A percentile compares a stretch with the other conserved stretches of the same genome.
Conservation (phyloP, 2,329 filamentous ascomycete species). For the Botrytis tulipae region DNA sequence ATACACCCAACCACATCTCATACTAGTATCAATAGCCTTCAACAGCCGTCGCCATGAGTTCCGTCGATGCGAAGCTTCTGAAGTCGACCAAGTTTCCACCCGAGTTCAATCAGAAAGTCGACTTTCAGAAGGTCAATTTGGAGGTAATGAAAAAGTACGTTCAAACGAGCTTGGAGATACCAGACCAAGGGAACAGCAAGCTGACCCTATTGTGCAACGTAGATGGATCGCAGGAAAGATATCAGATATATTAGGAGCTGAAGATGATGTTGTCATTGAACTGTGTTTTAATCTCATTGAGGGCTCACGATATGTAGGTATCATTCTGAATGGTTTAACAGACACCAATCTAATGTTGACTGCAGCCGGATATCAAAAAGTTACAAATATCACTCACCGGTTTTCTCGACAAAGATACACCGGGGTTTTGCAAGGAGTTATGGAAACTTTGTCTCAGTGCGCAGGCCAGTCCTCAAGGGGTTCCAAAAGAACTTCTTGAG, state of each 20-base stretch:
- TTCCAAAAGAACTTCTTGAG: constrained; percentile 90
- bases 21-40: not conserved
- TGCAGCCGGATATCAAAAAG: constrained; percentile 89
- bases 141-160: constrained; percentile 96
- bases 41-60: constrained; percentile 57
- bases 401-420: constrained; percentile 89
- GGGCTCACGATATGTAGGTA: constrained; percentile 69
- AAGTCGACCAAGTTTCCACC: constrained; percentile 90
- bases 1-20: not conserved
- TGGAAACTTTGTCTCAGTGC: constrained; percentile 92
- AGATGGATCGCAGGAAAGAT: constrained; percentile 95
- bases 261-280: constrained; percentile 95
- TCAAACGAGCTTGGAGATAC: constrained; percentile 22
- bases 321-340: constrained; percentile 3
- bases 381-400: constrained; percentile 93
- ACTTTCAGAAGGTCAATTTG: constrained; percentile 95
- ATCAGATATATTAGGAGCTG: constrained; percentile 80
- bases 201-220: constrained; percentile 26
- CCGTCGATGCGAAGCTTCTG: constrained; percentile 84
- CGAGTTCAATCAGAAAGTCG: constrained; percentile 93
- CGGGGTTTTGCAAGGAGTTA: constrained; percentile 85
- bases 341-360: constrained; percentile 33
- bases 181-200: constrained; percentile 19
- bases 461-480: constrained; percentile 82
- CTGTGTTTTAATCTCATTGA: constrained; percentile 72